Percentiles rank a stretch among this genome's conserved stretches.
Evolutionary conservation across 2,329 filamentous ascomycete genomes (phyloP).

Genomic region (Claviceps paspali): DNA sequence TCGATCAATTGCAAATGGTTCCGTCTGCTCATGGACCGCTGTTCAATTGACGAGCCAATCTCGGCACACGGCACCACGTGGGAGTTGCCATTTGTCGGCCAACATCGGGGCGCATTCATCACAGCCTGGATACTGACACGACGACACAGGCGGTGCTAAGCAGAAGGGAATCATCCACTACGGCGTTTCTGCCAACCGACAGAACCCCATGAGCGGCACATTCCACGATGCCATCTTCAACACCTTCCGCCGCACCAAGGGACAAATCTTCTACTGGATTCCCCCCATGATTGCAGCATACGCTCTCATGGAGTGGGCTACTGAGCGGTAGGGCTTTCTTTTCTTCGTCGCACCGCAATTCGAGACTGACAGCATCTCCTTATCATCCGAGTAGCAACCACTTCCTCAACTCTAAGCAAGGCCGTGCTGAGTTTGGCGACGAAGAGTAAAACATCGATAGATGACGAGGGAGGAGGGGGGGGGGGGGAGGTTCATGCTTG

Average conservation of each 20-base stretch:
- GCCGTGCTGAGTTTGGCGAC: slow-evolving; percentile 39
- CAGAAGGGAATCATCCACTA: slow-evolving; percentile 56
- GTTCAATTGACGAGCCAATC: neutral
- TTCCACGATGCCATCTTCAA: slow-evolving; percentile 84
- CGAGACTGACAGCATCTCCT: neutral
- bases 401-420: slow-evolving; percentile 67
- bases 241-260: slow-evolving; percentile 70
- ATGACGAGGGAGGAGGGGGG: slow-evolving; percentile 2
- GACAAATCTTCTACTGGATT: slow-evolving; percentile 78
- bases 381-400: slow-evolving; percentile 43
- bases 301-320: slow-evolving; percentile 78
- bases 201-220: slow-evolving; percentile 70
- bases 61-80: neutral
- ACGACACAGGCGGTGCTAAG: slow-evolving; percentile 34
- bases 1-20: neutral
- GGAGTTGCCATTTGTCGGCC: neutral
- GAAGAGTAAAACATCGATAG: slow-evolving; percentile 33
- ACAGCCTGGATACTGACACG: neutral
- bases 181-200: slow-evolving; percentile 71
- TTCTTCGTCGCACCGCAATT: neutral
- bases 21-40: neutral
- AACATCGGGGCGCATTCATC: neutral
- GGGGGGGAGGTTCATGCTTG: slow-evolving; percentile 6
- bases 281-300: slow-evolving; percentile 70
- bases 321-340: slow-evolving; percentile 53